Base-by-base conservation (phyloP, 805 yeast genomes). In the Martiniozyma abietophila region DNA sequence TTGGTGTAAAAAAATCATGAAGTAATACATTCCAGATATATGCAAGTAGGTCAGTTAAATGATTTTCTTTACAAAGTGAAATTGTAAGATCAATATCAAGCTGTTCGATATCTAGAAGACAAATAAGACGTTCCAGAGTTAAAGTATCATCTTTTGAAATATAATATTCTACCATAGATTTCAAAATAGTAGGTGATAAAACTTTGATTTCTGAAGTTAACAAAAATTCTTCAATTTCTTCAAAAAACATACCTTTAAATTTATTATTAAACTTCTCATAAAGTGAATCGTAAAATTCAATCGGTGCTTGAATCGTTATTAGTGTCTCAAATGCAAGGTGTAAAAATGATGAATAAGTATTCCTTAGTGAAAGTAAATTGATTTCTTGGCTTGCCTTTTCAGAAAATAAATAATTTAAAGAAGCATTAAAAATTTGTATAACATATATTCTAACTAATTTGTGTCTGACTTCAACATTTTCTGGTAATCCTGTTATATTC, bases 51-150 rank as follows among this genome's bases (percentile, higher is more conserved):
- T 83, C 94, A 23, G 64, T 61, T 5, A 88, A 58, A 6, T 68
- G 58, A 44, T 76, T 61, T 40, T 65, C 50, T 25, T 62, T 60
- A 51, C 95, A 79, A 12, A 82, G 56, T 9, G 63, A 64, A 10
- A 85, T 64, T 0, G 95, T 76, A 16, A 77, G 59, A 54, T 89
- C 95, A 24, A 89, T 69, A 49, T 89, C 95, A 32, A 92, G 64
- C 9, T 75, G 68, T 6, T 62, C 46, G 7, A 81, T 64, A 46
- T 86, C 88, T 18, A 89, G 51, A 2, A 73, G 58, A 45, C 94
- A 80, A 8, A 88, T 62, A 21, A 83, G 50, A 38, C 78, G 77
- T 29, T 84, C 86, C 14, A 89, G 61, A 0, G 57, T 45, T 2
- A 66, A 71, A 4, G 72, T 67, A 30, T 64, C 57, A 5, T 58